Evolutionary conservation across 2,329 filamentous ascomycete genomes (phyloP), one percentile per base, ranked within the genome.

Genomic region (Pyrenophora graminea): DNA sequence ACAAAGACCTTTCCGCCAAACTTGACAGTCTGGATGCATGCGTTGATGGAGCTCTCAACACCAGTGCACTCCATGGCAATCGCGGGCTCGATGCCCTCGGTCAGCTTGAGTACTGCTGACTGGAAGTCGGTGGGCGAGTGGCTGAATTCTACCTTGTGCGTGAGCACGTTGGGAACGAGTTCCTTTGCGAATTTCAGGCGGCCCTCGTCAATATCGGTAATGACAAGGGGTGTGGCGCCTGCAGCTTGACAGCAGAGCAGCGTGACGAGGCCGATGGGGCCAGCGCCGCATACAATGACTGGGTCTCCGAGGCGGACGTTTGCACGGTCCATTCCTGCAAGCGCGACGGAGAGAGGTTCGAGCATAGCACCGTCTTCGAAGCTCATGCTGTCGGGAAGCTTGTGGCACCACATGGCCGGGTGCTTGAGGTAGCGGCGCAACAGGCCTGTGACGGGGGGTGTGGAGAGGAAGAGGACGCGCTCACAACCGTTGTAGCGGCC

Each of bases 1-100:
- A 97, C 88, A 70, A 97, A 97, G 46, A 97, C 93, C 77, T 95
- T 96, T 65, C 94, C 93, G 60, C 93, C 94, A 68, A 97, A 97
- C 77, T 93, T 95, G 72, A 89, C 85, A 8, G 90, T 87, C 83
- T 92, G 94, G 71, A 97, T 93, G 45, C 91, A 91, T 23, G 89
- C 82, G 5, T 85, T 85, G 67, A 97, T 89, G 73, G 88, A 92
- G 76, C 86, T 90, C 80, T 97, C 92, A 13, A 96, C 91, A 43
- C 94, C 94, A 0, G 94, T 97, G 79, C 93, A 97, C 76, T 97
- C 93, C 76, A 97, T 83, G 10, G 86, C 87, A 45, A 96, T 79
- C 15, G 86, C 83, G 0, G 93, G 91, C 76, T 96, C 90, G 61
- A 93, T 79, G 21, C 89, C 90, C 27, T 49, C 48, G 63, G 94